Evolutionary conservation across 2,329 filamentous ascomycete species (phyloP).

Genomic region (Helicocarpus griseus): DNA sequence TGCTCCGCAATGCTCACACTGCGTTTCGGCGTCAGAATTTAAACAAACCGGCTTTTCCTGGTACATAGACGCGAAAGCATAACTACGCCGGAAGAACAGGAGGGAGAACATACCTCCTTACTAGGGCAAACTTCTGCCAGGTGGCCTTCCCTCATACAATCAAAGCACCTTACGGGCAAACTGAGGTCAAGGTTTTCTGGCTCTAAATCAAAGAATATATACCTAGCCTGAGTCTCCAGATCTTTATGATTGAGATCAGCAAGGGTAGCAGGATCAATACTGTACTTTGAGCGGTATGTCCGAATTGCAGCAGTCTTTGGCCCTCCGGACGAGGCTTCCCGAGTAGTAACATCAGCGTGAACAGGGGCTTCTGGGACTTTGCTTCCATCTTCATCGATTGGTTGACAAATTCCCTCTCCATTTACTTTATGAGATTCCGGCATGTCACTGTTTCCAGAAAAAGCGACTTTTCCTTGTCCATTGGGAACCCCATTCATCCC

Average conservation of each 20-base stretch:
- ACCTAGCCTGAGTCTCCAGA: conserved; percentile 30
- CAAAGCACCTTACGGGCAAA: conserved; percentile 32
- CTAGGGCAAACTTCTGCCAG: conserved; percentile 33
- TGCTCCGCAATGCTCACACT: conserved; percentile 35
- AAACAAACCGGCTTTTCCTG: neutral
- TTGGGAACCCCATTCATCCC: neutral
- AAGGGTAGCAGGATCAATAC: conserved; percentile 23
- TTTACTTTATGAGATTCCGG: neutral
- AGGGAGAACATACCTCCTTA: conserved; percentile 28
- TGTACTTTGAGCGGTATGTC: conserved; percentile 26
- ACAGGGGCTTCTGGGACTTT: neutral
- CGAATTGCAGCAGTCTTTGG: conserved; percentile 28
- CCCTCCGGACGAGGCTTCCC: neutral
- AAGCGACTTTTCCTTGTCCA: neutral
- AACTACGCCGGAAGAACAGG: neutral
- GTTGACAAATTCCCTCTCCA: neutral
- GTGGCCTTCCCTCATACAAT: conserved; percentile 35
- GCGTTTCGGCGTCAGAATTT: conserved; percentile 6
- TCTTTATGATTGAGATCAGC: conserved; percentile 30
- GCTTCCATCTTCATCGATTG: neutral
- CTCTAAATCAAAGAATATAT: conserved; percentile 30
- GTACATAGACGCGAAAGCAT: neutral
- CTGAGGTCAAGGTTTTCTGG: conserved; percentile 31
- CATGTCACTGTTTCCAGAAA: neutral
- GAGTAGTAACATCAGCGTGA: neutral